Base-by-base conservation (phyloP, 2,329 filamentous ascomycete genomes). In the Macroventuria anomochaeta region DNA sequence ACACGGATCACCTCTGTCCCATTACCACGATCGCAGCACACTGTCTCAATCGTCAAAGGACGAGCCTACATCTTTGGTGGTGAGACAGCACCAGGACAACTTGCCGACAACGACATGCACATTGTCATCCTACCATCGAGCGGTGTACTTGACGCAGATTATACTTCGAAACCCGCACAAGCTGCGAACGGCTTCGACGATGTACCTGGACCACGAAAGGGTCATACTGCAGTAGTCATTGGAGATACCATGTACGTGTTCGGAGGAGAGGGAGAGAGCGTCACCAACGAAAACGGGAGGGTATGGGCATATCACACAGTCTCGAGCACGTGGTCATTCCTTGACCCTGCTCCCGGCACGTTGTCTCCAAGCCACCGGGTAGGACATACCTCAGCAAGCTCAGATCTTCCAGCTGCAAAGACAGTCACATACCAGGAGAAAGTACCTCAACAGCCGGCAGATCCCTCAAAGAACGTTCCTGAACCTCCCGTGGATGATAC, bases 41-140 rank as follows among this genome's bases (percentile, higher is more conserved):
- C 80, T 2, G 62, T 85, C 40, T 82, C 80, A 3, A 70, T 83
- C 38, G 75, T 85, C 57, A 79, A 79, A 53, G 77, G 80, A 46
- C 79, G 80, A 57, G 81, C 81, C 25, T 84, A 84, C 64, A 79
- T 85, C 46, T 84, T 84, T 57, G 82, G 83, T 6, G 83, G 83
- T 46, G 75, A 79, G 61, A 69, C 61, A 1, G 63, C 68, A 36
- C 64, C 33, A 63, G 75, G 55, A 55, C 73, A 52, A 32, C 71
- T 83, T 21, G 81, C 80, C 26, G 75, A 77, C 48, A 81, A 81
- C 63, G 77, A 79, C 46, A 77, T 85, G 42, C 80, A 84, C 59
- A 76, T 80, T 18, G 68, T 85, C 44, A 79, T 82, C 11, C 65
- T 85, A 2, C 80, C 82, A 0, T 73, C 75, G 11, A 73, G 75